phyloP scores from a whole-genome alignment of 345 rosid genomes.

The Rhodomyrtus tomentosa region DNA sequence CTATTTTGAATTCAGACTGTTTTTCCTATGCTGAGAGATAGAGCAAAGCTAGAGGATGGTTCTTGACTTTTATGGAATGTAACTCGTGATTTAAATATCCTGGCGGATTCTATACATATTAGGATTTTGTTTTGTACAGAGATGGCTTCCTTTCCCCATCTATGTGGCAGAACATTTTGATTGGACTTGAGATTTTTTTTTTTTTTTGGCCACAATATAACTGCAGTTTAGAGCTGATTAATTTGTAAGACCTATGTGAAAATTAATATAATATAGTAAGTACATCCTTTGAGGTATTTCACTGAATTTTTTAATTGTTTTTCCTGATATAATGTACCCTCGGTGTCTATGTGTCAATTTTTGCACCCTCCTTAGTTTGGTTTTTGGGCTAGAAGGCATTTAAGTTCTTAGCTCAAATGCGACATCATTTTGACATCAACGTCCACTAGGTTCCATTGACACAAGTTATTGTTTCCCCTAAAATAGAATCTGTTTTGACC shows the following conservation, averaged over 20 bases:
- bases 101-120: neutral
- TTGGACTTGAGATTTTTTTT: neutral
- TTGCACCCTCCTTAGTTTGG: neutral
- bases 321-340: neutral
- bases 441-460: neutral
- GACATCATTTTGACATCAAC: neutral
- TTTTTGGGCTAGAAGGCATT: neutral
- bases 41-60: neutral
- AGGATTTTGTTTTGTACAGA: neutral
- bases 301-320: neutral
- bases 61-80: neutral
- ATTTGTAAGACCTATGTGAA: neutral
- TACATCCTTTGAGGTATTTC: neutral
- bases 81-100: neutral
- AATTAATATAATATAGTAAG: neutral
- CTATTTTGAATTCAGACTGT: neutral
- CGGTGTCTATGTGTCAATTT: neutral
- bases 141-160: neutral
- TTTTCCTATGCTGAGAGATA: neutral
- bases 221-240: neutral
- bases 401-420: neutral
- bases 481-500: neutral
- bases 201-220: neutral
- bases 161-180: neutral
- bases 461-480: neutral